Base-by-base conservation (phyloP, 148 eudicot species). In the Vaccinium corymbosum region DNA sequence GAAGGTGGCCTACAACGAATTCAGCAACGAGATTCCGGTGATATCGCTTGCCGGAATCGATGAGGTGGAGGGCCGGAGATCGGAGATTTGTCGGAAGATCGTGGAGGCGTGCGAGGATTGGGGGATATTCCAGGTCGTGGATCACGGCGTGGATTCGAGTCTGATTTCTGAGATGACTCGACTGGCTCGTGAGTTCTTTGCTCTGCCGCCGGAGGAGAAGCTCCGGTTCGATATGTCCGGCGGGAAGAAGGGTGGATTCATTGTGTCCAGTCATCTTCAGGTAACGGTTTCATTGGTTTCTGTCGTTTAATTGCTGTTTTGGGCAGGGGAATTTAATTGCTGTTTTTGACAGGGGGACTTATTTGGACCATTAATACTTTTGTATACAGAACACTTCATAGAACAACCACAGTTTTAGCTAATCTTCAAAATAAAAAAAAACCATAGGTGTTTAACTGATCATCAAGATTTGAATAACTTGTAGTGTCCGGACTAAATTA, bases 191-290 rank as follows among this genome's bases (percentile, higher is more conserved):
- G 91, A 92, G 72, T 94, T 97, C 81, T 97, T 94, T 48, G 91
- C 90, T 8, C 74, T 97, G 79, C 86, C 95, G 1, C 85, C 97
- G 0, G 92, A 94, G 50, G 97, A 96, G 84, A 96, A 96, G 90
- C 93, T 96, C 77, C 85, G 89, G 62, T 96, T 90, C 62, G 99
- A 96, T 73, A 96, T 96, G 99, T 83, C 97, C 61, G 98, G 97
- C 22, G 99, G 99, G 14, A 96, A 94, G 89, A 96, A 97, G 83
- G 99, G 99, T 7, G 99, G 99, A 1, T 96, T 94, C 88, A 96
- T 93, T 25, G 99, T 96, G 4, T 96, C 99, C 1, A 94, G 98
- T 85, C 98, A 96, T 86, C 97, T 96, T 57, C 97, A 96, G 95
- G 99, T 96, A 51, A 17, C 25, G 57, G 22, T 29, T 74, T 38